These are phyloP conservation scores for Sugiyamaella smithiae DNA, from an alignment of 805 yeast species.

Conservation along the genomic window DNA sequence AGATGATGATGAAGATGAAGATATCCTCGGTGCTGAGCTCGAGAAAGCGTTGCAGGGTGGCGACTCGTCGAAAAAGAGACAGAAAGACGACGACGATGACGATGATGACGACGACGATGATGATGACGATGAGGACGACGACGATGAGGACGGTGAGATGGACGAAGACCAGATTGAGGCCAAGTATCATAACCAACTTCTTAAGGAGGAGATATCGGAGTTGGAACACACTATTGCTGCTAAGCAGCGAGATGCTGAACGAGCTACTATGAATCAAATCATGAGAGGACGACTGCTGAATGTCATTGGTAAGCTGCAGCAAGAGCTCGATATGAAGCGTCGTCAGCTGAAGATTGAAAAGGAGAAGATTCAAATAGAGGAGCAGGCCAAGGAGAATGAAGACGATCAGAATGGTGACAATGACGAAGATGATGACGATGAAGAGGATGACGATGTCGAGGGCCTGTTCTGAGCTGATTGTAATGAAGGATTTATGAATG, in stretches of 20 bases:
- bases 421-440: conserved; percentile 36
- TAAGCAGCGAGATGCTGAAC: conserved; percentile 67
- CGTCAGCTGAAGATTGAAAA: conserved; percentile 49
- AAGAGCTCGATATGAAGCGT: conserved; percentile 78
- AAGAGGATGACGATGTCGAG: conserved; percentile 48
- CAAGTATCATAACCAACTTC: conserved; percentile 63
- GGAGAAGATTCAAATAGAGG: conserved; percentile 27
- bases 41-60: conserved; percentile 33
- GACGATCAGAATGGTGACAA: conserved; percentile 36
- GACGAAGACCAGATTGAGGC: conserved; percentile 53
- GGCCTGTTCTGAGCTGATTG: conserved; percentile 28
- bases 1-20: conserved; percentile 51
- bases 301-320: conserved; percentile 70
- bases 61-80: conserved; percentile 31
- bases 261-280: conserved; percentile 75
- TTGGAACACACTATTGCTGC: conserved; percentile 72
- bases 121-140: conserved; percentile 50
- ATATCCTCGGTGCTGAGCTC: conserved; percentile 27
- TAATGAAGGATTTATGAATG: no score
- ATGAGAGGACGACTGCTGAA: conserved; percentile 82
- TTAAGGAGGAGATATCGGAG: conserved; percentile 83
- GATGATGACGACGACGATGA: conserved; percentile 57
- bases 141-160: conserved; percentile 48
- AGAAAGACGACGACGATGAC: conserved; percentile 44
- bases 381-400: conserved; percentile 33